A percentile compares a stretch with the other conserved stretches of the same genome.
Conservation (phyloP, 441 rosid species). For the Raphanus hybrid region DNA sequence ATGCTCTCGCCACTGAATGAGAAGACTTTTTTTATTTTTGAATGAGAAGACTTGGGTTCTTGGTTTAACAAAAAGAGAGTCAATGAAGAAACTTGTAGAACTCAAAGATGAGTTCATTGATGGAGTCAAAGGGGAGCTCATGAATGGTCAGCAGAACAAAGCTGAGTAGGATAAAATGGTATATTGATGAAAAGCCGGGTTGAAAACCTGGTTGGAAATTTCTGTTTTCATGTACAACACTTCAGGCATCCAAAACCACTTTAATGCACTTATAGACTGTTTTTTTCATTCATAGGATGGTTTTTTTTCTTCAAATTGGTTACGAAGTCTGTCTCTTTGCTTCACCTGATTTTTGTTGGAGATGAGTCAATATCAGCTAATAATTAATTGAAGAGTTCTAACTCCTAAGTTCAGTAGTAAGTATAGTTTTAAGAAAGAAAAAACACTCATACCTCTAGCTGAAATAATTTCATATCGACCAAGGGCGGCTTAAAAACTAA, state of each 20-base stretch:
- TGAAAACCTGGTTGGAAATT: conserved; percentile 70
- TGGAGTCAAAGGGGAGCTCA: conserved; percentile 74
- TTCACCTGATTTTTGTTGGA: no score
- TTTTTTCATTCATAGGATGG: conserved; percentile 43
- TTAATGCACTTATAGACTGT: conserved; percentile 54
- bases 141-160: conserved; percentile 47
- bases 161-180: conserved; percentile 58
- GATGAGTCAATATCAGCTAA: no score
- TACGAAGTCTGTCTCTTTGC: conserved; percentile 52
- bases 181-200: conserved; percentile 61
- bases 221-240: conserved; percentile 61
- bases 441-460: no score
- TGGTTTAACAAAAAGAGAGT: conserved; percentile 52
- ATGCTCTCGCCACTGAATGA: no score
- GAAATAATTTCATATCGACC: no score
- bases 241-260: conserved; percentile 59
- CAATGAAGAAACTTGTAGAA: conserved; percentile 67
- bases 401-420: no score
- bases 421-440: no score
- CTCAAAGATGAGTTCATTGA: conserved; percentile 78
- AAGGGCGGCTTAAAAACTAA: no score
- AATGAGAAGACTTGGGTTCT: no score
- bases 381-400: no score
- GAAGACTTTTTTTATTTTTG: no score
- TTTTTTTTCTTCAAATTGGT: conserved; percentile 57